Percentiles rank a stretch among this genome's conserved stretches.
Conservation (phyloP, 495 filamentous ascomycete species). For the Aspergillus incahuasiensis region DNA sequence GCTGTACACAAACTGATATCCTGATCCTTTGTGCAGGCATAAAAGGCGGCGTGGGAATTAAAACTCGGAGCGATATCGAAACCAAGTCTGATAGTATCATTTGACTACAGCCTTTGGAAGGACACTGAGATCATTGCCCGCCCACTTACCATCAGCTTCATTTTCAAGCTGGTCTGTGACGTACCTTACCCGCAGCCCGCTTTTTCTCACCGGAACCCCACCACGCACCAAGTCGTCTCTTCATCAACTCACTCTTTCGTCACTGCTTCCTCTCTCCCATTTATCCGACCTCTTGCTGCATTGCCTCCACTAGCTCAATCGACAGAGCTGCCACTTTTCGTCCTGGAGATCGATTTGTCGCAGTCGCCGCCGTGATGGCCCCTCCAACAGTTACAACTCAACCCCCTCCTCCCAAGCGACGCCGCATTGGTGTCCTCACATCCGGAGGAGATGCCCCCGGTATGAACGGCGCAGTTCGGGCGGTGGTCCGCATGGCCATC, state of each 20-base stretch:
- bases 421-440: constrained; percentile 92
- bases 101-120: background rate
- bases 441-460: constrained; percentile 96
- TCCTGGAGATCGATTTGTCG: constrained; percentile 5
- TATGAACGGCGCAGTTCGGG: constrained; percentile 94
- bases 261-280: constrained; percentile 10
- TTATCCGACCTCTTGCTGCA: constrained; percentile 5
- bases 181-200: constrained; percentile 35
- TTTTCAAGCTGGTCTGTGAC: constrained; percentile 29
- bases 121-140: background rate
- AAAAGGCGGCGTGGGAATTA: background rate
- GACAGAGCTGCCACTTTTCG: constrained; percentile 4
- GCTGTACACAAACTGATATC: background rate
- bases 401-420: constrained; percentile 48
- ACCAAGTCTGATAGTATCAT: background rate
- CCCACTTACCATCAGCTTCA: background rate
- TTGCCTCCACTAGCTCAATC: constrained; percentile 3
- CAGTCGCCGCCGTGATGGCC: constrained; percentile 27
- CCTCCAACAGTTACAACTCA: constrained; percentile 27
- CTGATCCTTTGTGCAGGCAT: background rate
- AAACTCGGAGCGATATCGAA: background rate
- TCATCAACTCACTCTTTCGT: constrained; percentile 12
- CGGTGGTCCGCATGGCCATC: constrained; percentile 90
- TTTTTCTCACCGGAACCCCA: constrained; percentile 44
- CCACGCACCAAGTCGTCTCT: constrained; percentile 15